These are phyloP conservation scores for Globisporangium alternatum DNA, from an alignment of 352 stramenopile genomes.

Conservation along the genomic window DNA sequence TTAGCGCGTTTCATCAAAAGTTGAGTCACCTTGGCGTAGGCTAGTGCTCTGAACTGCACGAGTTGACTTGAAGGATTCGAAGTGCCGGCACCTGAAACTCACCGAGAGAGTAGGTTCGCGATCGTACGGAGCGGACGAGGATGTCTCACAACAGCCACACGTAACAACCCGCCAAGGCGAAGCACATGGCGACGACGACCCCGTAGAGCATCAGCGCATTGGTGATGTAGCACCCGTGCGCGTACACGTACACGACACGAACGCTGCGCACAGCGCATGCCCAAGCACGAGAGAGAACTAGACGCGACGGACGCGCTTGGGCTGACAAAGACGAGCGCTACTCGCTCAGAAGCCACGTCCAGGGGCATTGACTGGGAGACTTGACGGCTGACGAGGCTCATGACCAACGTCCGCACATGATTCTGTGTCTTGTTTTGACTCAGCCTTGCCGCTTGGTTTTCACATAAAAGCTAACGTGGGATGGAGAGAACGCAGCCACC, in stretches of 20 bases:
- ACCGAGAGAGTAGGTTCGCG: background rate
- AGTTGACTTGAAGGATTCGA: too few relatives aligned
- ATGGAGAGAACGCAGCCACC: too few relatives aligned
- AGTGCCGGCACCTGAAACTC: background rate
- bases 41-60: too few relatives aligned
- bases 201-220: background rate
- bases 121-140: background rate
- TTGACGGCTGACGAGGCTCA: too few relatives aligned
- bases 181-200: background rate
- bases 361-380: too few relatives aligned
- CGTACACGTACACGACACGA: constrained; percentile 6
- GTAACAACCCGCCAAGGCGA: background rate
- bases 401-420: too few relatives aligned
- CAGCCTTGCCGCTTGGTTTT: too few relatives aligned
- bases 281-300: background rate
- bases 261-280: background rate
- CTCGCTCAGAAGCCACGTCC: too few relatives aligned
- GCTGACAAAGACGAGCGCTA: background rate
- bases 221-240: background rate
- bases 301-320: background rate
- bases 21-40: too few relatives aligned
- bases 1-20: too few relatives aligned
- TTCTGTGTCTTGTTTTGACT: too few relatives aligned
- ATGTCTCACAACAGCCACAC: background rate
- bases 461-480: too few relatives aligned